Percentiles rank a stretch among this genome's conserved stretches.
These are phyloP conservation scores for Penicillium sp. DNA, from an alignment of 2,329 filamentous ascomycete species.

Conservation along the genomic window DNA sequence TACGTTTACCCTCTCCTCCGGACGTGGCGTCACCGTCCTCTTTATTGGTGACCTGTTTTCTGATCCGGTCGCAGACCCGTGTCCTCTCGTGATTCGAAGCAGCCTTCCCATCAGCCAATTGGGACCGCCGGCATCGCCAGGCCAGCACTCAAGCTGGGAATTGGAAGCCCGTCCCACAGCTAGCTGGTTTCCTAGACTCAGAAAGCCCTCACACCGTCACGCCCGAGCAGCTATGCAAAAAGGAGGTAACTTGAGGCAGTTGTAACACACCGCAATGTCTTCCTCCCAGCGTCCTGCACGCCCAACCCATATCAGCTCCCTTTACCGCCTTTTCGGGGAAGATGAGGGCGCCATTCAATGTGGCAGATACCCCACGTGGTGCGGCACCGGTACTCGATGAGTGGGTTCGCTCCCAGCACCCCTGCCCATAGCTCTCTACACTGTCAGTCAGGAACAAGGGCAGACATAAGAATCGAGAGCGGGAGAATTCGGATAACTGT, in stretches of 20 bases:
- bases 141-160: neutral
- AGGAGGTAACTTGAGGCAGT: neutral
- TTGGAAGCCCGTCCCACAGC: neutral
- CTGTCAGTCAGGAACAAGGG: conserved; percentile 9
- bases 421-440: conserved; percentile 11
- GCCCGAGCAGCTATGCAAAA: neutral
- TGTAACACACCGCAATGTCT: conserved; percentile 19
- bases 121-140: neutral
- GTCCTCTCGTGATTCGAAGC: conserved; percentile 34
- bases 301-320: neutral
- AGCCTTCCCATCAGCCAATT: neutral
- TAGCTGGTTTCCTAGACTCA: neutral
- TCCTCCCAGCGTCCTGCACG: neutral
- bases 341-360: conserved; percentile 19
- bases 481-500: neutral
- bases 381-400: conserved; percentile 9
- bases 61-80: conserved; percentile 36
- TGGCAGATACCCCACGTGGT: conserved; percentile 25
- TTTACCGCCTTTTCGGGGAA: conserved; percentile 24
- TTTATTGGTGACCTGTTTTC: conserved; percentile 21
- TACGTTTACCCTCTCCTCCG: conserved; percentile 33
- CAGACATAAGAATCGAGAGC: neutral
- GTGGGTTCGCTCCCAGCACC: conserved; percentile 1
- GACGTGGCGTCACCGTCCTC: conserved; percentile 4
- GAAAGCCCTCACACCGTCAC: neutral